These are phyloP conservation scores for Inga laurina DNA, from an alignment of 306 rosid species.

Conservation along the genomic window DNA sequence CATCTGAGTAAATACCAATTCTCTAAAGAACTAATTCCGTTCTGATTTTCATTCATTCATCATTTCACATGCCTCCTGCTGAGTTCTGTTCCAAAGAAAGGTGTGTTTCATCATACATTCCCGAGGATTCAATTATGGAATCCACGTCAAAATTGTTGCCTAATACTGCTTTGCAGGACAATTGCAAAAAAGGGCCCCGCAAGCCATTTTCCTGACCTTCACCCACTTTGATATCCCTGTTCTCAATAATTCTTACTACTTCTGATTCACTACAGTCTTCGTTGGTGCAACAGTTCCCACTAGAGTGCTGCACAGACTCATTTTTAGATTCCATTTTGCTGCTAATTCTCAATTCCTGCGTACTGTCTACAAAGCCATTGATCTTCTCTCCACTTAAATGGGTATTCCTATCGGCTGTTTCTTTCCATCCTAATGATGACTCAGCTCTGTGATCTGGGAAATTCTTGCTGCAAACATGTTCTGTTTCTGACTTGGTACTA, in stretches of 20 bases:
- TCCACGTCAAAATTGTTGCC: conserved; percentile 49
- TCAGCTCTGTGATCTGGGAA: conserved; percentile 2
- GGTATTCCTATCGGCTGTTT: conserved; percentile 30
- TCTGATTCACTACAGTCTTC: conserved; percentile 42
- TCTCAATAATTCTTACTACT: conserved; percentile 28
- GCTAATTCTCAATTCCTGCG: conserved; percentile 34
- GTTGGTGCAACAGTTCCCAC: conserved; percentile 34
- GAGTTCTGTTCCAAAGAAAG: conserved; percentile 45
- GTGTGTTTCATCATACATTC: conserved; percentile 62
- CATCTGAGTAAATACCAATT: conserved; percentile 25
- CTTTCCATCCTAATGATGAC: conserved; percentile 31
- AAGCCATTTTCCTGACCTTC: conserved; percentile 46
- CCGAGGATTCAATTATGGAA: conserved; percentile 49
- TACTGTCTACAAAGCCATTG: not conserved
- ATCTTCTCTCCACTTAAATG: conserved; percentile 28
- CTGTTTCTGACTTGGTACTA: not conserved
- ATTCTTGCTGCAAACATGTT: not conserved
- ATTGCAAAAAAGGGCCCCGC: conserved; percentile 68
- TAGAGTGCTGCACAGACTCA: conserved; percentile 29
- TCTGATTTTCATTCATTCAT: conserved; percentile 37
- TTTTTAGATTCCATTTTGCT: conserved; percentile 25
- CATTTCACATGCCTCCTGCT: conserved; percentile 38
- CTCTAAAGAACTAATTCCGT: conserved; percentile 36
- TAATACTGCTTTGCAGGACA: conserved; percentile 52
- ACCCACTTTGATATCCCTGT: conserved; percentile 32